These are phyloP conservation scores for Macrolepiota albuminosa DNA, from an alignment of 768 basidiomycete species.

Conservation along the genomic window DNA sequence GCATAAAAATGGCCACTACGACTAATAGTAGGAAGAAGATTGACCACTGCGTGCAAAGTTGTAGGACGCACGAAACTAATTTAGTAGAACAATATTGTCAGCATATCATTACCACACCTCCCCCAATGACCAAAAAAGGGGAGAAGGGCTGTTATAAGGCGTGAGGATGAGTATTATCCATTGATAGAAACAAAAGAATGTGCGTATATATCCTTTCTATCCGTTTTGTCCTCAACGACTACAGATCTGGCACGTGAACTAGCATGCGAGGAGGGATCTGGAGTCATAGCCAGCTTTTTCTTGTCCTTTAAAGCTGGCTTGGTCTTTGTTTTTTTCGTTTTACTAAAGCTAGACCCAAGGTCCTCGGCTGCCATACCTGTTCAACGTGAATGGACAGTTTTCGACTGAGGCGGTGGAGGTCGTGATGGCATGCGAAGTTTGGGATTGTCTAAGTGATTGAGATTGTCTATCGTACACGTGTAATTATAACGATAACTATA, in stretches of 20 bases:
- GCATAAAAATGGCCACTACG: not conserved
- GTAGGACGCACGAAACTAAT: not conserved
- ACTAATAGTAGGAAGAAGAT: not conserved
- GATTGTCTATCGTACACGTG: too few species aligned
- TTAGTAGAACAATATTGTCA: too few species aligned
- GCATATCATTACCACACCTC: too few species aligned
- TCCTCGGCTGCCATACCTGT: constrained; percentile 13
- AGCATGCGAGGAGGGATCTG: constrained; percentile 9
- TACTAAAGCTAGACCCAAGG: constrained; percentile 15
- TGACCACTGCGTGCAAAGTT: not conserved
- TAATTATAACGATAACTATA: too few species aligned
- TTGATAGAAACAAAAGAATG: too few species aligned
- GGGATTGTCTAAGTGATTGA: constrained; percentile 1
- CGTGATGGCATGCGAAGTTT: constrained; percentile 12
- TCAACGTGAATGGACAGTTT: constrained; percentile 2
- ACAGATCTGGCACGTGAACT: constrained; percentile 12
- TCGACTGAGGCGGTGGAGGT: not conserved
- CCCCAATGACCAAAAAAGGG: too few species aligned
- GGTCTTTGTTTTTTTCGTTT: constrained; percentile 1
- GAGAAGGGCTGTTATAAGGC: too few species aligned
- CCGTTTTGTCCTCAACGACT: constrained; percentile 7
- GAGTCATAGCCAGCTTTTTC: not conserved
- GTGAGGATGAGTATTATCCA: too few species aligned
- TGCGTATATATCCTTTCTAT: constrained; percentile 9
- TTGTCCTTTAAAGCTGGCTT: not conserved